A percentile compares a stretch with the other conserved stretches of the same genome.
Conservation (phyloP, 2,329 filamentous ascomycete genomes). For the Aspergillus chevalieri region DNA sequence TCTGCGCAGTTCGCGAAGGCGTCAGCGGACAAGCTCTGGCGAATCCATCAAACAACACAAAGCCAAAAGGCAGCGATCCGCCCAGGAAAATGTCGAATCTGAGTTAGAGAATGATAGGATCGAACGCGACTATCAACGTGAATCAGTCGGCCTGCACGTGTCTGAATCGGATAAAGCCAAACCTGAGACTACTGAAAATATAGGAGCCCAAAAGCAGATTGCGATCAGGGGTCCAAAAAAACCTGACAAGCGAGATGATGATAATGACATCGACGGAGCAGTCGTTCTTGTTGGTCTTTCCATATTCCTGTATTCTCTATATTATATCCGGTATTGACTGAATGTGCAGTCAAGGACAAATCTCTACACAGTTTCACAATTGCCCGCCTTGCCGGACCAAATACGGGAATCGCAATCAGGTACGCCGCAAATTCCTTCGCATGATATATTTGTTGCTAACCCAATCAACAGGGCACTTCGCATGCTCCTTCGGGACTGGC, state of each 20-base stretch:
- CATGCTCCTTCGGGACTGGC: constrained; percentile 59
- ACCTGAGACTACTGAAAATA: constrained; percentile 9
- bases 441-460: constrained; percentile 5
- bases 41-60: constrained; percentile 41
- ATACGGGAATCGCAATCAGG: constrained; percentile 61
- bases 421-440: constrained; percentile 39
- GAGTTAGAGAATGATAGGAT: background rate
- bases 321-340: constrained; percentile 6
- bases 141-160: background rate
- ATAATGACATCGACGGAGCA: constrained; percentile 24
- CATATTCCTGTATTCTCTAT: background rate
- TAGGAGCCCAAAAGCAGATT: constrained; percentile 23
- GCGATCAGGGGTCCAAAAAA: constrained; percentile 35
- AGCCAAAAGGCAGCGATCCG: constrained; percentile 44
- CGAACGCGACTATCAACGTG: background rate
- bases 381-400: constrained; percentile 73
- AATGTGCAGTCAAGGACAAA: constrained; percentile 66
- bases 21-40: constrained; percentile 38
- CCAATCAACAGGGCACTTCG: constrained; percentile 50
- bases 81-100: constrained; percentile 23
- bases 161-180: background rate
- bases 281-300: constrained; percentile 30
- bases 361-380: constrained; percentile 77
- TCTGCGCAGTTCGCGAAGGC: constrained; percentile 32
- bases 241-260: constrained; percentile 21